These are phyloP conservation scores for Vaucheria bursata DNA, from an alignment of 352 stramenopile species.

Conservation along the genomic window DNA sequence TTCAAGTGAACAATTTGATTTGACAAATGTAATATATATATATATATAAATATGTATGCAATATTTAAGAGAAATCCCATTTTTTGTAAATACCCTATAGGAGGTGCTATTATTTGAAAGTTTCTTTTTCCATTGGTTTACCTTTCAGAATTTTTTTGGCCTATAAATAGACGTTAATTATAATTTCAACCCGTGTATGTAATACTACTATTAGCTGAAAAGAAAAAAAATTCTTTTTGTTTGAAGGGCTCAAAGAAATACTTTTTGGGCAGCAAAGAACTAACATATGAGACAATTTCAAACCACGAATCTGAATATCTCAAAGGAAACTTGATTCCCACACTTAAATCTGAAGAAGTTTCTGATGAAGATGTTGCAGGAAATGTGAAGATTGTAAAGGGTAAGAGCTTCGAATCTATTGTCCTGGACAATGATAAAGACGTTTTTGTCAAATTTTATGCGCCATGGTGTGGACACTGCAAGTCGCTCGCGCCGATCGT, in stretches of 20 bases:
- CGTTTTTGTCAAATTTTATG: constrained; percentile 55
- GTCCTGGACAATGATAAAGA: constrained; percentile 65
- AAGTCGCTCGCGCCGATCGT: constrained; percentile 53
- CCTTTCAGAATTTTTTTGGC: no score
- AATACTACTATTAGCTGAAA: no score
- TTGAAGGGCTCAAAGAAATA: constrained; percentile 85
- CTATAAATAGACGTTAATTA: no score
- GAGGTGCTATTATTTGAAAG: no score
- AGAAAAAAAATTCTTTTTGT: no score
- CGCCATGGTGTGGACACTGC: constrained; percentile 57
- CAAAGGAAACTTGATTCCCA: constrained; percentile 67
- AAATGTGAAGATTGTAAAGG: constrained; percentile 79
- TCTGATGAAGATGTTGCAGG: constrained; percentile 67
- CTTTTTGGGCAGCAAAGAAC: constrained; percentile 24
- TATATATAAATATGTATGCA: no score
- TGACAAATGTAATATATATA: no score
- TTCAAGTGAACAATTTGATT: no score
- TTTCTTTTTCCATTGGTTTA: no score
- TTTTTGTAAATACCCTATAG: no score
- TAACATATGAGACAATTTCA: constrained; percentile 16
- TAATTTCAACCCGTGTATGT: no score
- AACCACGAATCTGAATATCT: constrained; percentile 53
- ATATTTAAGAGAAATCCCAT: no score
- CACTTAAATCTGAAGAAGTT: constrained; percentile 80
- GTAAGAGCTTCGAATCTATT: constrained; percentile 77